Conservation (phyloP, 768 basidiomycete genomes). For the Leucocoprinus sp. region DNA sequence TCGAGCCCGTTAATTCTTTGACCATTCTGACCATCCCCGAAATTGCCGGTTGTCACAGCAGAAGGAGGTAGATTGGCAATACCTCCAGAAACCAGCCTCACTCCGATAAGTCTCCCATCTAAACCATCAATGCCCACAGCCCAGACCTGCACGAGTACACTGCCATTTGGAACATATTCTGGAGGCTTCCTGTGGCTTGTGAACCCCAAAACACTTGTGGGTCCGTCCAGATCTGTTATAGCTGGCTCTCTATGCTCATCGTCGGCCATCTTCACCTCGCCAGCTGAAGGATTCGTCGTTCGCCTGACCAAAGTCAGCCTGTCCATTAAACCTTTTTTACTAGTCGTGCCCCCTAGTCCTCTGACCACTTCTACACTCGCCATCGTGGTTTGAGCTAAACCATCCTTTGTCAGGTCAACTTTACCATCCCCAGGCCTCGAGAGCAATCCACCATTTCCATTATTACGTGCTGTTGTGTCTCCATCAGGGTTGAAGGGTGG, state of each 20-base stretch:
- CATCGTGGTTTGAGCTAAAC: conserved; percentile 84
- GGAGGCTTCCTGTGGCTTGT: conserved; percentile 70
- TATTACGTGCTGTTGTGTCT: background rate
- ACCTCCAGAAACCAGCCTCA: conserved; percentile 21
- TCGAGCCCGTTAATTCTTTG: conserved; percentile 1
- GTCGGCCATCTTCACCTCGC: background rate
- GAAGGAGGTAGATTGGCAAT: background rate
- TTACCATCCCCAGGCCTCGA: conserved; percentile 30
- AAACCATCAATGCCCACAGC: conserved; percentile 77
- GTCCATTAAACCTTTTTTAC: conserved; percentile 13
- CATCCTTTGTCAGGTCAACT: conserved; percentile 67
- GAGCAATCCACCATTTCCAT: conserved; percentile 13
- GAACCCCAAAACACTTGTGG: conserved; percentile 43
- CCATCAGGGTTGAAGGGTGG: conserved; percentile 6
- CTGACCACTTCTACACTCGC: conserved; percentile 73
- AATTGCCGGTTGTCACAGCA: background rate
- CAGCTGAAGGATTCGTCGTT: conserved; percentile 10
- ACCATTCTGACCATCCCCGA: conserved; percentile 7
- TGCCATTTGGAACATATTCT: conserved; percentile 53
- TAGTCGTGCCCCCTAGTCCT: conserved; percentile 31
- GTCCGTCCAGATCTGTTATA: conserved; percentile 15
- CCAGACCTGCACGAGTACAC: conserved; percentile 82
- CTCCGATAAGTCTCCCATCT: conserved; percentile 60
- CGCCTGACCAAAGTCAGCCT: conserved; percentile 14
- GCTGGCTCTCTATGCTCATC: conserved; percentile 13